Percentiles rank a stretch among this genome's conserved stretches.
Conservation (phyloP, 352 stramenopile species). For the Peronospora tabacina region DNA sequence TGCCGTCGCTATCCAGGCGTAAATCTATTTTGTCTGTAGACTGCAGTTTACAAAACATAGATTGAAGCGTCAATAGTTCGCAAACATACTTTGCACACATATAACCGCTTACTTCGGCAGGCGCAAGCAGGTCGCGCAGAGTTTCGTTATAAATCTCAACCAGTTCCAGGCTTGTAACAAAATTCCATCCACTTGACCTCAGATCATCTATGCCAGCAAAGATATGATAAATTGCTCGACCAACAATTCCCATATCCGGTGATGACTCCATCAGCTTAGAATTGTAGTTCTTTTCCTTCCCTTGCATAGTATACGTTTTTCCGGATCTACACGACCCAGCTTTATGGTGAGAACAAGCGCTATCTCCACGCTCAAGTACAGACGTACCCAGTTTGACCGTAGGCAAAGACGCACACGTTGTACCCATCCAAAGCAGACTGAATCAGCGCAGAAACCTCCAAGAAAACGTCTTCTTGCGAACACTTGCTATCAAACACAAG, state of each 20-base stretch:
- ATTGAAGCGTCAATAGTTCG: conserved; percentile 2
- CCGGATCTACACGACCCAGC: conserved; percentile 40
- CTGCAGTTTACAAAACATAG: conserved; percentile 15
- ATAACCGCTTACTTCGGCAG: conserved; percentile 33
- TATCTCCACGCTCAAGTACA: neutral
- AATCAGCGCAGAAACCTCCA: conserved; percentile 92
- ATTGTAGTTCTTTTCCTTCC: conserved; percentile 33
- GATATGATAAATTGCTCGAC: conserved; percentile 69
- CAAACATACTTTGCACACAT: neutral
- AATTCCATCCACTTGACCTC: conserved; percentile 62
- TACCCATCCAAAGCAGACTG: conserved; percentile 93
- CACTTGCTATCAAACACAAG: conserved; percentile 91
- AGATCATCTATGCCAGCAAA: conserved; percentile 61
- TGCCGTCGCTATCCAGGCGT: conserved; percentile 59
- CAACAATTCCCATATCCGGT: conserved; percentile 71
- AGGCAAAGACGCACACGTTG: conserved; percentile 95
- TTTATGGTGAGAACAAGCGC: neutral
- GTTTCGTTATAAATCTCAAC: conserved; percentile 98
- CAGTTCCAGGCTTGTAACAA: conserved; percentile 72
- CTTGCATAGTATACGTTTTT: conserved; percentile 88
- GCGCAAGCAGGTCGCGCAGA: conserved; percentile 87
- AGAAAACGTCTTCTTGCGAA: conserved; percentile 94
- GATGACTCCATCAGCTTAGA: conserved; percentile 36
- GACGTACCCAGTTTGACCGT: conserved; percentile 72
- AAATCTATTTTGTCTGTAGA: conserved; percentile 63